phyloP scores from a whole-genome alignment of 108 stramenopile species.

The Skeletonema potamos region DNA sequence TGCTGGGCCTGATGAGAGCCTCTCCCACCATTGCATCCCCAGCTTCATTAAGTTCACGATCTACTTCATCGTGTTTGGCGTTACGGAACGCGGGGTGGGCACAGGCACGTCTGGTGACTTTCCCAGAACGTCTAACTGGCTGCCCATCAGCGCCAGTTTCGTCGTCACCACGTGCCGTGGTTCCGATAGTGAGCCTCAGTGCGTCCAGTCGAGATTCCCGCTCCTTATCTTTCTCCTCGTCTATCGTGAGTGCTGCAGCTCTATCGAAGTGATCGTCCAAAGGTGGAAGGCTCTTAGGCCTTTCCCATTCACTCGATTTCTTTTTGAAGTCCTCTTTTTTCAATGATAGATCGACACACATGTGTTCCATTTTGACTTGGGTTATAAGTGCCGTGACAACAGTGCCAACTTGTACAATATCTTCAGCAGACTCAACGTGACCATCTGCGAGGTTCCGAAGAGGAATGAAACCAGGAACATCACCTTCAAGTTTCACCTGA shows the following conservation, averaged over 20 bases:
- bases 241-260: slow-evolving; percentile 59
- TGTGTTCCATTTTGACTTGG: slow-evolving; percentile 91
- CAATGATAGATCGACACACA: slow-evolving; percentile 86
- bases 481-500: slow-evolving; percentile 86
- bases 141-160: slow-evolving; percentile 30
- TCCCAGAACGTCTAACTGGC: slow-evolving; percentile 42
- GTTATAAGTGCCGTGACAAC: slow-evolving; percentile 84
- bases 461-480: slow-evolving; percentile 84
- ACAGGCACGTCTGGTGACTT: slow-evolving; percentile 78
- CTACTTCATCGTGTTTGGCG: slow-evolving; percentile 66
- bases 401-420: slow-evolving; percentile 73
- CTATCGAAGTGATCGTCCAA: slow-evolving; percentile 73
- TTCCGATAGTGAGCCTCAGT: slow-evolving; percentile 52
- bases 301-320: slow-evolving; percentile 77
- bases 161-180: slow-evolving; percentile 49
- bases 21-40: slow-evolving; percentile 82
- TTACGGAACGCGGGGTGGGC: slow-evolving; percentile 90
- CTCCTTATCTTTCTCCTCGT: slow-evolving; percentile 76
- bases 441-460: slow-evolving; percentile 83
- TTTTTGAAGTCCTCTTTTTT: slow-evolving; percentile 85
- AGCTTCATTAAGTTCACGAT: slow-evolving; percentile 68
- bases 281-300: slow-evolving; percentile 65
- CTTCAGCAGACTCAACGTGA: slow-evolving; percentile 85
- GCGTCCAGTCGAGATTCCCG: slow-evolving; percentile 76
- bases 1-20: slow-evolving; percentile 84